Percentiles rank a stretch among this genome's conserved stretches.
Evolutionary conservation across 345 rosid genomes (phyloP).

Genomic region (Sisymbrium irio): DNA sequence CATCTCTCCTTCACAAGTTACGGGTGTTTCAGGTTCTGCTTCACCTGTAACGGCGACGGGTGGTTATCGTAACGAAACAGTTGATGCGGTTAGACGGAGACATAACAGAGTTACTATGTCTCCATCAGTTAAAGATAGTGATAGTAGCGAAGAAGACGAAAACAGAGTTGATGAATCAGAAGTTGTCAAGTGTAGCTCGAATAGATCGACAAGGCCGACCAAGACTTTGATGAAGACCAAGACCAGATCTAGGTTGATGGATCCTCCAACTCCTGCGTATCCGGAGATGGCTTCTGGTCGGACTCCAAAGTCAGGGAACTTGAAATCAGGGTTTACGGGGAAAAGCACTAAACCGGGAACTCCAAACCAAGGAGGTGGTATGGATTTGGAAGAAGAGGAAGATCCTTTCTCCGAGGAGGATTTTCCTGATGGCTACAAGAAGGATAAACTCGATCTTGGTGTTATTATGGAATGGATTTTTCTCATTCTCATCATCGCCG

Average conservation of each 20-base stretch:
- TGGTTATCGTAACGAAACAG: slow-evolving; percentile 4
- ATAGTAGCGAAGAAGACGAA: slow-evolving; percentile 21
- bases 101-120: slow-evolving; percentile 37
- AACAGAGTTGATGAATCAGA: slow-evolving; percentile 38
- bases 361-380: slow-evolving; percentile 4
- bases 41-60: slow-evolving; percentile 17
- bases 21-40: slow-evolving; percentile 43
- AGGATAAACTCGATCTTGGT: slow-evolving; percentile 39
- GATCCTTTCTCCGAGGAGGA: slow-evolving; percentile 74
- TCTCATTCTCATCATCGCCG: slow-evolving; percentile 55
- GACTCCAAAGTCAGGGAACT: slow-evolving; percentile 36
- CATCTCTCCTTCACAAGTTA: slow-evolving; percentile 14
- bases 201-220: slow-evolving; percentile 38
- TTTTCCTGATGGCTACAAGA: slow-evolving; percentile 69
- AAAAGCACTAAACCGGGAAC: slow-evolving; percentile 28
- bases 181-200: slow-evolving; percentile 58
- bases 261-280: slow-evolving; percentile 45
- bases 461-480: slow-evolving; percentile 65
- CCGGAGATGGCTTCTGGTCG: slow-evolving; percentile 43
- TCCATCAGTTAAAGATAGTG: slow-evolving; percentile 35
- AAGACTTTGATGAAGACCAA: slow-evolving; percentile 44
- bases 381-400: slow-evolving; percentile 66
- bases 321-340: slow-evolving; percentile 49
- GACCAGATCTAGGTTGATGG: slow-evolving; percentile 70
- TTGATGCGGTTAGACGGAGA: slow-evolving; percentile 36